Evolutionary conservation across 2,329 filamentous ascomycete species (phyloP).

Genomic region (Trichoderma afroharzianum): DNA sequence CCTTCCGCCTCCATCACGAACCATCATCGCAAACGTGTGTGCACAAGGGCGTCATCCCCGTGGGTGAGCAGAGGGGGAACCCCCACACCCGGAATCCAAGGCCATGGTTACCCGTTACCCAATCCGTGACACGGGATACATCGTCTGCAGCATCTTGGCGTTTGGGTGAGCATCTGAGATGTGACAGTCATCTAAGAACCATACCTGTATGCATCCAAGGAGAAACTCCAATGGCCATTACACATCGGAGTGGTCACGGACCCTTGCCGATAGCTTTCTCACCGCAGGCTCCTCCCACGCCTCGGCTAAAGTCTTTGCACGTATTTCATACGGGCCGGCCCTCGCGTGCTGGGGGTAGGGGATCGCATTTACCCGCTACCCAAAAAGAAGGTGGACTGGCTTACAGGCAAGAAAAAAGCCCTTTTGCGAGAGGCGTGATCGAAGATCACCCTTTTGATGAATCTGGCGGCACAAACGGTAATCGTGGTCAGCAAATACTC

Average conservation of each 20-base stretch:
- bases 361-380: not conserved
- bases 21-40: not conserved
- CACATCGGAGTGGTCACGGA: not conserved
- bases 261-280: not conserved
- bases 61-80: not conserved
- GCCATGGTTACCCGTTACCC: slow-evolving; percentile 13
- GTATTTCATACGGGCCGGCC: not conserved
- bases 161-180: not conserved
- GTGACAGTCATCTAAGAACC: not conserved
- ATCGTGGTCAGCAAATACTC: slow-evolving; percentile 3
- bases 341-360: not conserved
- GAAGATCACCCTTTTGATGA: not conserved
- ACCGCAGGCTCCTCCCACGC: not conserved
- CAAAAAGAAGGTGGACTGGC: not conserved
- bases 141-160: slow-evolving; percentile 1
- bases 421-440: not conserved
- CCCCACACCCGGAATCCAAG: slow-evolving; percentile 15
- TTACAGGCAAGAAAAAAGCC: not conserved
- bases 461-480: not conserved
- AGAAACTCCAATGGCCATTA: not conserved
- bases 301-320: slow-evolving; percentile 2
- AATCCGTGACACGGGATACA: slow-evolving; percentile 13
- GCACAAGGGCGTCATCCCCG: not conserved
- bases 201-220: not conserved
- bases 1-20: not conserved